These are phyloP conservation scores for Paramecium caudatum DNA, from an alignment of 73 alveolate species.

Conservation along the genomic window DNA sequence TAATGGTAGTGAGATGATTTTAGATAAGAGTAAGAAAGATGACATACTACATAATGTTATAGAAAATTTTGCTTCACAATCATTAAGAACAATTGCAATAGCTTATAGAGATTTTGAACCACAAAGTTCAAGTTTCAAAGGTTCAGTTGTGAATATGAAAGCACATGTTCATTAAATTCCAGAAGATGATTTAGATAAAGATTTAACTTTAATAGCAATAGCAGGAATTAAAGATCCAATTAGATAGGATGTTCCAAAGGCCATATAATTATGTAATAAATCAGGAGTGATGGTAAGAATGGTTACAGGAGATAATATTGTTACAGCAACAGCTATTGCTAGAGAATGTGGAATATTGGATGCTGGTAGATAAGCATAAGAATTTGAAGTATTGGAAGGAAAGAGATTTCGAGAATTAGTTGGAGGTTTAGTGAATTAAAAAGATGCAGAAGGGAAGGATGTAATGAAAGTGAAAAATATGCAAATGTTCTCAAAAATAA, in stretches of 20 bases:
- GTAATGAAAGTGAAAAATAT: slow-evolving; percentile 83
- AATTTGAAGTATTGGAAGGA: slow-evolving; percentile 79
- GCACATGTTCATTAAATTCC: slow-evolving; percentile 47
- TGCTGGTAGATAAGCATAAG: slow-evolving; percentile 59
- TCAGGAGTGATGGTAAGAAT: slow-evolving; percentile 95
- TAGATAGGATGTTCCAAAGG: slow-evolving; percentile 89
- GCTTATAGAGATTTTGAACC: slow-evolving; percentile 86
- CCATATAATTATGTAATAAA: slow-evolving; percentile 87
- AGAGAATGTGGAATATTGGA: slow-evolving; percentile 88
- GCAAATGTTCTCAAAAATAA: slow-evolving; percentile 80
- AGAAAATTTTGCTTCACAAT: slow-evolving; percentile 85
- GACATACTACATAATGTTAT: slow-evolving; percentile 81
- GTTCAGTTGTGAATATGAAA: not conserved
- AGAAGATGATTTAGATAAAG: slow-evolving; percentile 67
- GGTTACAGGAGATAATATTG: slow-evolving; percentile 98
- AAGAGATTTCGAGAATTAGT: slow-evolving; percentile 78
- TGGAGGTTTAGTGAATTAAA: slow-evolving; percentile 73
- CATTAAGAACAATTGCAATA: slow-evolving; percentile 85
- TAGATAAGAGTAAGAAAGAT: slow-evolving; percentile 66
- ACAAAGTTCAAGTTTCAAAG: not conserved
- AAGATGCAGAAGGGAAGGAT: slow-evolving; percentile 67
- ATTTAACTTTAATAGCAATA: slow-evolving; percentile 63
- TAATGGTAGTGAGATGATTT: slow-evolving; percentile 78
- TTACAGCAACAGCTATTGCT: slow-evolving; percentile 97
- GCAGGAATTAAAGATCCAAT: slow-evolving; percentile 92